Evolutionary conservation across 441 rosid species (phyloP).

Genomic region (Raphanus hybrid): DNA sequence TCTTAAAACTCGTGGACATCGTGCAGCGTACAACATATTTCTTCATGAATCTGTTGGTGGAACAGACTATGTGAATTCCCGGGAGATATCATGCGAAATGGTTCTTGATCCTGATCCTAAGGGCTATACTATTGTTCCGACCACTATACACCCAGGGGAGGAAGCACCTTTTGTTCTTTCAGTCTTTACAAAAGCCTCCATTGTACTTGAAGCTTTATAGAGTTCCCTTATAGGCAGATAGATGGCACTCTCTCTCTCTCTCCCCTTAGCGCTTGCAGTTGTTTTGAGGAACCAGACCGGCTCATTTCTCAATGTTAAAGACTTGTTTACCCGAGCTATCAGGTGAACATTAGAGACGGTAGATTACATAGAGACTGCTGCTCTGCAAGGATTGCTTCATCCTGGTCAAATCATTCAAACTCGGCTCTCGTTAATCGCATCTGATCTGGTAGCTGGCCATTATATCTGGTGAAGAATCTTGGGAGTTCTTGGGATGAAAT

Average conservation of each 20-base stretch:
- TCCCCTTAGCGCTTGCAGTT: constrained; percentile 46
- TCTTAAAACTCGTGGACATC: constrained; percentile 97
- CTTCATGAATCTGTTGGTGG: constrained; percentile 99
- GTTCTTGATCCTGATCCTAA: constrained; percentile 99
- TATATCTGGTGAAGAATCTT: constrained; percentile 19
- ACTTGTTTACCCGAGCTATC: constrained; percentile 1
- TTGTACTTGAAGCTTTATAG: constrained; percentile 85
- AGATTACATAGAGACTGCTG: not conserved
- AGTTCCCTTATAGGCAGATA: constrained; percentile 42
- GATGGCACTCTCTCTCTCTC: not conserved
- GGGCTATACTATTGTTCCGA: constrained; percentile 99
- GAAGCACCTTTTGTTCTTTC: constrained; percentile 99
- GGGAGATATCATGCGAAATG: constrained; percentile 99
- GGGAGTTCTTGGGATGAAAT: constrained; percentile 13
- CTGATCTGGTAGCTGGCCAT: constrained; percentile 30
- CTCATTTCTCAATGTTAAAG: not conserved
- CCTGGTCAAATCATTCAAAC: constrained; percentile 5
- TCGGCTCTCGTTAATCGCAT: constrained; percentile 3
- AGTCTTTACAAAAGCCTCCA: constrained; percentile 93
- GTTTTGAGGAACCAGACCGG: constrained; percentile 41
- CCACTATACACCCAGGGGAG: constrained; percentile 99
- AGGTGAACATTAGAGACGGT: constrained; percentile 24
- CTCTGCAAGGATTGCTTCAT: constrained; percentile 14
- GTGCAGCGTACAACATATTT: constrained; percentile 96
- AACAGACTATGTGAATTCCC: constrained; percentile 98